Percentiles rank a stretch among this genome's conserved stretches.
Evolutionary conservation across 192 early-diverging fungal genomes (phyloP).

Genomic region (Backusella tuberculispora): DNA sequence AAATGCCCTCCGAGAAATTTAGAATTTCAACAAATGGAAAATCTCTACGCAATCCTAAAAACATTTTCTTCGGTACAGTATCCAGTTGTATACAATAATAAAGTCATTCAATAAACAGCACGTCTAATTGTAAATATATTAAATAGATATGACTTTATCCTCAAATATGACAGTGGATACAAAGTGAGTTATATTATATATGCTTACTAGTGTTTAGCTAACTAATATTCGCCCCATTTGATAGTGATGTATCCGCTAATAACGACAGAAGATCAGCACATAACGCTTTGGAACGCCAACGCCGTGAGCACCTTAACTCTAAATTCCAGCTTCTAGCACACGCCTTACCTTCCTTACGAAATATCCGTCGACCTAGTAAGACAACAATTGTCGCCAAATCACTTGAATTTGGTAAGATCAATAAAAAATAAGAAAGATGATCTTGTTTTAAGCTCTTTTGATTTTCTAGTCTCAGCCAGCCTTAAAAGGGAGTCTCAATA

Average conservation of each 20-base stretch:
- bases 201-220: background rate
- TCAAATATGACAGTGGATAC: constrained; percentile 15
- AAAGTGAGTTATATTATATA: background rate
- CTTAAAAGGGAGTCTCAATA: constrained; percentile 28
- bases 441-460: background rate
- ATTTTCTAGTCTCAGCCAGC: background rate
- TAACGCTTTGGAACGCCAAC: constrained; percentile 80
- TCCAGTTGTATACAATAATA: background rate
- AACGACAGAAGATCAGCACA: constrained; percentile 74
- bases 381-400: constrained; percentile 81
- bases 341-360: constrained; percentile 69
- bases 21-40: constrained; percentile 20
- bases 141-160: background rate
- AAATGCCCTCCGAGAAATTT: constrained; percentile 23
- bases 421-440: background rate
- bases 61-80: constrained; percentile 13
- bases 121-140: background rate
- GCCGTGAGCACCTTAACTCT: constrained; percentile 78
- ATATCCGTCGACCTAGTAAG: constrained; percentile 78
- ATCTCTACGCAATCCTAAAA: constrained; percentile 16
- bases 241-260: constrained; percentile 18
- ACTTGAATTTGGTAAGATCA: constrained; percentile 63
- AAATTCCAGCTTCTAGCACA: constrained; percentile 82
- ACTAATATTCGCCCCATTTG: background rate
- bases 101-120: background rate